Evolutionary conservation across 2,329 filamentous ascomycete genomes (phyloP).

Genomic region (Myriosclerotinia duriaeana): DNA sequence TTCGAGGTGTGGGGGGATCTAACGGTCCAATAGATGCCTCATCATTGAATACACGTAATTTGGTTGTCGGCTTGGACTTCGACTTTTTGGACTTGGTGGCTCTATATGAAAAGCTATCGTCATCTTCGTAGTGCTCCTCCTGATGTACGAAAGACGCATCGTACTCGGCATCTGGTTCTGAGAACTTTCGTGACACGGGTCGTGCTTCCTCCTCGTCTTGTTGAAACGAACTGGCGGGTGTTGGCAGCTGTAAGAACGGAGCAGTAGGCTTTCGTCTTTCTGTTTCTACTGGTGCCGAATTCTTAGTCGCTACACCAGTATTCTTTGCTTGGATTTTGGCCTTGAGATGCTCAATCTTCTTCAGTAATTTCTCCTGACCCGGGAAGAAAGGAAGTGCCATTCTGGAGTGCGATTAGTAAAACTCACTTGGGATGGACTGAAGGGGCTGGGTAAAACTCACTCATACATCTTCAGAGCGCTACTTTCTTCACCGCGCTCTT

Average conservation of each 20-base stretch:
- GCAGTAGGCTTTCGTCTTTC: conserved; percentile 31
- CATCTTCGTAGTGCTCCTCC: conserved; percentile 45
- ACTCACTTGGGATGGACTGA: not conserved
- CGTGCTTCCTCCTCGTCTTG: conserved; percentile 32
- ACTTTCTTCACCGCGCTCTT: conserved; percentile 74
- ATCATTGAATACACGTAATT: conserved; percentile 37
- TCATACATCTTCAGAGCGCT: conserved; percentile 78
- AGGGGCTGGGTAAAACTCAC: conserved; percentile 2
- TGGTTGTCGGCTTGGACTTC: conserved; percentile 40
- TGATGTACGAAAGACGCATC: conserved; percentile 40
- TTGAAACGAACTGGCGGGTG: conserved; percentile 33
- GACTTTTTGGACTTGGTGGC: conserved; percentile 37
- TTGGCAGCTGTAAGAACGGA: conserved; percentile 33
- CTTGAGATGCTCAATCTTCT: conserved; percentile 66
- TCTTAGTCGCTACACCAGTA: conserved; percentile 33
- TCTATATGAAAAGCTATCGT: conserved; percentile 40
- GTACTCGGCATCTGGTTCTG: conserved; percentile 40
- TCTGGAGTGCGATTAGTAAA: conserved; percentile 44
- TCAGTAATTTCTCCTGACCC: conserved; percentile 71
- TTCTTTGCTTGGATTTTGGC: conserved; percentile 49
- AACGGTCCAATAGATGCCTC: conserved; percentile 47
- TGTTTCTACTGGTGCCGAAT: conserved; percentile 17
- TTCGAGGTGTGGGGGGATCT: conserved; percentile 46
- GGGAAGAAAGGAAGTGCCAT: conserved; percentile 83
- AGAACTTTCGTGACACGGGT: conserved; percentile 31